Evolutionary conservation across 805 yeast genomes (phyloP).

Genomic region (Citeromyces matritensis): DNA sequence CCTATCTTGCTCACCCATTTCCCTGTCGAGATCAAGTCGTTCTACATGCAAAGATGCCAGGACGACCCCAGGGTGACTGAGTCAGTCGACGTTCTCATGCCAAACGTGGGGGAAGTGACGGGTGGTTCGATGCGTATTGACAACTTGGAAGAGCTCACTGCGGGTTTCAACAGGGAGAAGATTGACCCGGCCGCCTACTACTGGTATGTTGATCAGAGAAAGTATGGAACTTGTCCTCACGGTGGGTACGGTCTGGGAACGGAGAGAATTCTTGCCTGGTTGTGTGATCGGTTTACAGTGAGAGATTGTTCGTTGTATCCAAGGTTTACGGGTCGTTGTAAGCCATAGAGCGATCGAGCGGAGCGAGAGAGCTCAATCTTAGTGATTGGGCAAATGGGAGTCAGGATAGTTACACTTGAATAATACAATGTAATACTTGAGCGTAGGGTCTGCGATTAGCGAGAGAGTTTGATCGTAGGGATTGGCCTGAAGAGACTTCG

Average conservation of each 20-base stretch:
- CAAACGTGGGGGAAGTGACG: constrained; percentile 96
- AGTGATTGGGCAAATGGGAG: too few relatives aligned
- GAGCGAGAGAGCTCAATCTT: too few relatives aligned
- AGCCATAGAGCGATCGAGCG: constrained; percentile 40
- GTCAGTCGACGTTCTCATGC: constrained; percentile 96
- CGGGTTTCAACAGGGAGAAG: constrained; percentile 86
- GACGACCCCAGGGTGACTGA: constrained; percentile 95
- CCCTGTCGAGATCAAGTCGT: constrained; percentile 95
- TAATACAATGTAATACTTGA: too few relatives aligned
- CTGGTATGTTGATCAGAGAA: constrained; percentile 93
- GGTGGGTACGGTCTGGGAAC: constrained; percentile 99
- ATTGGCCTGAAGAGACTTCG: too few relatives aligned
- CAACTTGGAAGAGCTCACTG: constrained; percentile 66
- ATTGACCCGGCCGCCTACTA: constrained; percentile 75
- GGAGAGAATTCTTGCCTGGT: constrained; percentile 96
- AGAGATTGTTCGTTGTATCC: constrained; percentile 98
- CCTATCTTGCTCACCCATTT: constrained; percentile 88
- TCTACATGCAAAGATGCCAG: constrained; percentile 88
- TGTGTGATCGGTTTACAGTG: constrained; percentile 94
- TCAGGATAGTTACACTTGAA: too few relatives aligned
- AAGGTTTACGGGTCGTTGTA: constrained; percentile 95
- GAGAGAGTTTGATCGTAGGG: too few relatives aligned
- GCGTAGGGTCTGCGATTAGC: too few relatives aligned
- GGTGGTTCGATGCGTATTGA: constrained; percentile 99
- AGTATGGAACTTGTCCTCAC: constrained; percentile 95